These are phyloP conservation scores for Coix lacrymajobi DNA, from an alignment of 176 grass and related monocot species.

Conservation along the genomic window DNA sequence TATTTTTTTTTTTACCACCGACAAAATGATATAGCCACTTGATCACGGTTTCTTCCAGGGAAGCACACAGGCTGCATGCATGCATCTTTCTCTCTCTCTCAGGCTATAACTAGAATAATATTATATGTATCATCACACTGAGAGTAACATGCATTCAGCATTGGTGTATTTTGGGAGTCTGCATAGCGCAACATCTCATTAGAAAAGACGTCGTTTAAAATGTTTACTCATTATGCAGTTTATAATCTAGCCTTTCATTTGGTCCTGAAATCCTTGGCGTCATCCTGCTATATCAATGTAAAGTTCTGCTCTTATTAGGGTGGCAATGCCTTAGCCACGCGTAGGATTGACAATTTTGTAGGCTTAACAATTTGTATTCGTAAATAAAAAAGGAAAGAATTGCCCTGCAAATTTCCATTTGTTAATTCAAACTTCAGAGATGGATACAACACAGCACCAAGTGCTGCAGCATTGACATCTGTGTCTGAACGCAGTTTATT, in stretches of 20 bases:
- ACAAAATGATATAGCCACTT: too few species aligned
- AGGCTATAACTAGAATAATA: not conserved
- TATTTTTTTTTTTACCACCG: too few species aligned
- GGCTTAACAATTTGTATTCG: not conserved
- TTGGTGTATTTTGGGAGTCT: not conserved
- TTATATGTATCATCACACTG: not conserved
- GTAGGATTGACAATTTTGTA: too few species aligned
- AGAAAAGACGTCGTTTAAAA: not conserved
- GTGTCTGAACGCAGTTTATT: not conserved
- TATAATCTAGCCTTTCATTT: not conserved
- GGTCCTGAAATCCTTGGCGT: not conserved
- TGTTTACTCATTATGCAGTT: not conserved
- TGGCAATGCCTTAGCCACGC: not conserved
- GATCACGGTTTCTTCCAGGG: slow-evolving; percentile 37
- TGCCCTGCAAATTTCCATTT: not conserved
- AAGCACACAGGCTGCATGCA: slow-evolving; percentile 17
- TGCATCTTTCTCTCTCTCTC: not conserved
- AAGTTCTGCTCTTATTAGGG: not conserved
- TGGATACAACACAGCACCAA: not conserved
- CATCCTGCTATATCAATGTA: not conserved
- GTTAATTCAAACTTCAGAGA: not conserved
- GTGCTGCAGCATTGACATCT: not conserved
- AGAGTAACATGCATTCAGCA: slow-evolving; percentile 1
- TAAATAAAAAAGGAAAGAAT: not conserved
- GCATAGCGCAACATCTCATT: not conserved